Percentiles rank a stretch among this genome's conserved stretches.
Evolutionary conservation across 352 stramenopile genomes (phyloP).

Genomic region (Pythium myriotylum): DNA sequence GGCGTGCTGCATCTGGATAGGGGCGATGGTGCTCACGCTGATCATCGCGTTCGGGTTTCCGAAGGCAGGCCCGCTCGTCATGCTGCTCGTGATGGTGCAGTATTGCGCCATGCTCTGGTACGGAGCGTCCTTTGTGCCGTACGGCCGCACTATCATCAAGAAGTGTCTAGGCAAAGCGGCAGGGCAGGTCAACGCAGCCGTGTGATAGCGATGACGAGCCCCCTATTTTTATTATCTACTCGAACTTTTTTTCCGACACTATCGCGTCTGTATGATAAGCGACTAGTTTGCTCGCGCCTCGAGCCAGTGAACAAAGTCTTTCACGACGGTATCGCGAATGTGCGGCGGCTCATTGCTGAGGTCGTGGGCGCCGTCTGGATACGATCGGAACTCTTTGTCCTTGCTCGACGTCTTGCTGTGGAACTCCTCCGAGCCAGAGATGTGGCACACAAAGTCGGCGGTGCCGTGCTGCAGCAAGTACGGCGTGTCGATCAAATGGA

Average conservation of each 20-base stretch:
- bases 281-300: constrained; percentile 32
- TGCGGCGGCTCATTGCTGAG: constrained; percentile 69
- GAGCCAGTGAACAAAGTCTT: constrained; percentile 77
- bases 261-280: not conserved
- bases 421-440: constrained; percentile 65
- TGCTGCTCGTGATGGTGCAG: constrained; percentile 77
- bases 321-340: constrained; percentile 63
- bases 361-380: constrained; percentile 64
- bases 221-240: constrained; percentile 8
- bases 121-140: constrained; percentile 79
- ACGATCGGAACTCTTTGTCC: constrained; percentile 77
- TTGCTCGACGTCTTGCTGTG: constrained; percentile 51
- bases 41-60: constrained; percentile 79
- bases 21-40: constrained; percentile 70
- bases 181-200: constrained; percentile 38
- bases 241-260: not conserved
- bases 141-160: constrained; percentile 76
- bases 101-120: constrained; percentile 87
- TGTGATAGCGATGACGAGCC: not conserved
- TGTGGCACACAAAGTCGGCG: constrained; percentile 67
- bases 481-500: constrained; percentile 64
- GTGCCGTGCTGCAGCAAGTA: constrained; percentile 79
- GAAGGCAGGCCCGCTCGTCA: constrained; percentile 60
- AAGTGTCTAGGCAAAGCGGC: constrained; percentile 64
- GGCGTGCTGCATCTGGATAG: constrained; percentile 80